Conservation (phyloP, 257 asterid species). For the Forsythia suspensa region DNA sequence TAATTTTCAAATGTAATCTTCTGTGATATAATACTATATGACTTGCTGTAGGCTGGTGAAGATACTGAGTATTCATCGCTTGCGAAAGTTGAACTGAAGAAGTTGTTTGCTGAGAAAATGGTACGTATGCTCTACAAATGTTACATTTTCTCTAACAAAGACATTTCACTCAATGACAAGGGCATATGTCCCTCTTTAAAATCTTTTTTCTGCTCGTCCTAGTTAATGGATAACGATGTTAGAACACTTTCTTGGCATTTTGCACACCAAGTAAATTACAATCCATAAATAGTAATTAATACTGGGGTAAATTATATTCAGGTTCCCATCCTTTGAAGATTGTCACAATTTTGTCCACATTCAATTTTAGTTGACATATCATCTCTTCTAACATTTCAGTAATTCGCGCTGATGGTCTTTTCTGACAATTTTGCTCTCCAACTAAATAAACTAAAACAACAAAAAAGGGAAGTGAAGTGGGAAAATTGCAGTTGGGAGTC, state of each 20-base stretch:
- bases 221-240: not conserved
- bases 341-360: no score
- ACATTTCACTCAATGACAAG: not conserved
- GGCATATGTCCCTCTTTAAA: not conserved
- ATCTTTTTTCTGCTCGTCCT: not conserved
- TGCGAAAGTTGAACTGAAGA: slow-evolving; percentile 68
- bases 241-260: not conserved
- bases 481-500: no score
- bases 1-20: not conserved
- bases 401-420: no score
- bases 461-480: no score
- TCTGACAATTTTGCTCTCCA: no score
- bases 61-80: slow-evolving; percentile 59
- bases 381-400: no score
- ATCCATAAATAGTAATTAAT: no score
- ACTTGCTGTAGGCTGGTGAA: slow-evolving; percentile 65
- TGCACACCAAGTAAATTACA: no score
- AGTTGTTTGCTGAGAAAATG: slow-evolving; percentile 62
- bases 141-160: not conserved
- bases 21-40: not conserved
- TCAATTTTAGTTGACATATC: no score
- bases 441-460: no score
- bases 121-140: slow-evolving; percentile 29
- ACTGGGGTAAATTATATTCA: no score
- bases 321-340: no score